Evolutionary conservation across 345 rosid species (phyloP).

Genomic region (Citrus inodora): DNA sequence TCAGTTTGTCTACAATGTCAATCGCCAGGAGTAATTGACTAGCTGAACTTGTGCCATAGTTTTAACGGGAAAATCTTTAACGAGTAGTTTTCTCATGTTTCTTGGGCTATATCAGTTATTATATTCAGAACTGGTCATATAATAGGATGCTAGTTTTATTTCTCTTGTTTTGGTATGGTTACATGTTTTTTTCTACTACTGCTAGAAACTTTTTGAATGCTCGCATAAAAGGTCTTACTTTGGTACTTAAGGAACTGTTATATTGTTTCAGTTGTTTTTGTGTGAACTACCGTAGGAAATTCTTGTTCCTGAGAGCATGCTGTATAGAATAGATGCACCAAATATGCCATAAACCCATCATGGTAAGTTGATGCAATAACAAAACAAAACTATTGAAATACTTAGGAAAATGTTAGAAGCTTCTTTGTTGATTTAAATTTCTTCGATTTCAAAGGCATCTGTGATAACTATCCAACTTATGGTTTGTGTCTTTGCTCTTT

Average conservation of each 20-base stretch:
- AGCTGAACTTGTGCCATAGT: neutral
- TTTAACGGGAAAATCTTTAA: neutral
- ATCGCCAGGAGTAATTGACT: neutral
- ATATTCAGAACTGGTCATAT: too few species aligned
- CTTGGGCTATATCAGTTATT: too few species aligned
- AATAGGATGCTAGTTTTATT: too few species aligned
- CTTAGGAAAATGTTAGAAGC: neutral
- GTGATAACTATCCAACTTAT: neutral
- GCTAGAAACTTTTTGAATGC: neutral
- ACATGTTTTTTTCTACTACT: neutral
- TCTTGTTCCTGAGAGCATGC: neutral
- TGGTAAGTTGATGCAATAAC: neutral
- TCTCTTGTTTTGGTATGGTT: too few species aligned
- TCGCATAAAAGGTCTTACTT: neutral
- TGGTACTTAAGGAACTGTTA: neutral
- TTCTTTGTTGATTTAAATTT: neutral
- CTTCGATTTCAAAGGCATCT: neutral
- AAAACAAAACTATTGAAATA: neutral
- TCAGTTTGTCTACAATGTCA: neutral
- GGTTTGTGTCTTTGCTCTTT: neutral
- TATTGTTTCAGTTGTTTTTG: neutral
- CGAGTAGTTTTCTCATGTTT: neutral
- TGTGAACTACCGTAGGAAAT: neutral
- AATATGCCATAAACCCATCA: neutral
- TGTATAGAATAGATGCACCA: neutral